These are phyloP conservation scores for Rhodocollybia butyracea DNA, from an alignment of 768 basidiomycete genomes.

Conservation along the genomic window DNA sequence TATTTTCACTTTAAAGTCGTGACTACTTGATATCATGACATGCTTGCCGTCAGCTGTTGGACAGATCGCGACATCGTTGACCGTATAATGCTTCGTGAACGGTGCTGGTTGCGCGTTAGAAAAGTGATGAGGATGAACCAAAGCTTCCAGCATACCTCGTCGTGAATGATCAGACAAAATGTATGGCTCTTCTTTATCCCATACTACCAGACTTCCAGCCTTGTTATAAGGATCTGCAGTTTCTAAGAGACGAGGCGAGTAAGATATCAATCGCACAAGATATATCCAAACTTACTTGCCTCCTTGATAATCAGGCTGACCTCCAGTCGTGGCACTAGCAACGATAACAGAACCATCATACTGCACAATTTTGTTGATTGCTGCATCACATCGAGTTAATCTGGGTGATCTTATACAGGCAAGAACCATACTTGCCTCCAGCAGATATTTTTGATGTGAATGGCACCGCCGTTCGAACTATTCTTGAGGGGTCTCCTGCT, in stretches of 20 bases:
- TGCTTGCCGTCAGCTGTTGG: conserved; percentile 22
- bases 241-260: neutral
- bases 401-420: neutral
- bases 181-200: neutral
- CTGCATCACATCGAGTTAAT: neutral
- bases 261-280: no score
- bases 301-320: neutral
- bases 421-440: neutral
- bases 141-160: neutral
- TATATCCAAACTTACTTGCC: no score
- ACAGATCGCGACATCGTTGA: conserved; percentile 55
- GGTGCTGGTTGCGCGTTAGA: conserved; percentile 10
- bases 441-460: neutral
- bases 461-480: neutral
- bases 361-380: conserved; percentile 6
- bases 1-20: neutral
- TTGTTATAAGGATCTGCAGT: neutral
- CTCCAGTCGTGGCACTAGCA: neutral
- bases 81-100: conserved; percentile 43
- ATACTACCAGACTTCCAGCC: neutral
- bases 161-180: neutral
- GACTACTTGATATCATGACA: conserved; percentile 28
- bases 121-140: neutral
- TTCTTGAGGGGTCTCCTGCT: neutral
- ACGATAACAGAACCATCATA: neutral